A percentile compares a stretch with the other conserved stretches of the same genome.
Conservation (phyloP, 2,329 filamentous ascomycete species). For the Penicillium sp. region DNA sequence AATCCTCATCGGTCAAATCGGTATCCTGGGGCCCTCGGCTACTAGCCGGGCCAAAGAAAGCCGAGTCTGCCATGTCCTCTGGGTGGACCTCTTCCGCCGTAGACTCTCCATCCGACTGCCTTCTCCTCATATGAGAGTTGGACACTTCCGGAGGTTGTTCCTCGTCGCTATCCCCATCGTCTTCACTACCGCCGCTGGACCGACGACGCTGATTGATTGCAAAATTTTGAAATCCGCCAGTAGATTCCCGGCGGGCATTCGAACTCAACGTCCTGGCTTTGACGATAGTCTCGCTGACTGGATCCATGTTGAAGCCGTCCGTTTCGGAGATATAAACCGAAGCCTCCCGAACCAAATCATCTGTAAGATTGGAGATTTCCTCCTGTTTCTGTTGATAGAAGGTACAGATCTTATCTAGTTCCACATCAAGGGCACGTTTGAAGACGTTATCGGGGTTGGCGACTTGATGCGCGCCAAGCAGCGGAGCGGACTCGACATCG, state of each 20-base stretch:
- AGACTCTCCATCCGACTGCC: constrained; percentile 28
- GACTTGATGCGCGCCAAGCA: constrained; percentile 61
- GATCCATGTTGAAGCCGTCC: constrained; percentile 44
- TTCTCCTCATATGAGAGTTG: constrained; percentile 12
- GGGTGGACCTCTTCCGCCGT: constrained; percentile 28
- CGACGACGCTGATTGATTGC: constrained; percentile 47
- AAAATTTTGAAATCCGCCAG: constrained; percentile 55
- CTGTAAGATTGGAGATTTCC: constrained; percentile 79
- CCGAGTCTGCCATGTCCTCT: constrained; percentile 37
- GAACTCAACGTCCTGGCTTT: constrained; percentile 43
- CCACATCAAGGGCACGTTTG: constrained; percentile 74
- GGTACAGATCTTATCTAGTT: constrained; percentile 88
- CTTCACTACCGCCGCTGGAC: constrained; percentile 47
- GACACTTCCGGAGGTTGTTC: constrained; percentile 43
- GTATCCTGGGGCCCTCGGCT: constrained; percentile 57
- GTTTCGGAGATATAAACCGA: constrained; percentile 63
- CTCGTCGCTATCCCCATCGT: constrained; percentile 57
- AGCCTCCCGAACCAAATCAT: constrained; percentile 72
- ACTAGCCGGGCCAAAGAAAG: constrained; percentile 25
- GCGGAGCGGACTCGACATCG: constrained; percentile 81
- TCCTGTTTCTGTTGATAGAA: constrained; percentile 89
- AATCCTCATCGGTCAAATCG: constrained; percentile 70
- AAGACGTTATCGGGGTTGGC: constrained; percentile 79
- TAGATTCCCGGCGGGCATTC: constrained; percentile 42
- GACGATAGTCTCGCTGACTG: constrained; percentile 41